These are phyloP conservation scores for Lentithecium fluviatile DNA, from an alignment of 495 filamentous ascomycete genomes.

Conservation along the genomic window DNA sequence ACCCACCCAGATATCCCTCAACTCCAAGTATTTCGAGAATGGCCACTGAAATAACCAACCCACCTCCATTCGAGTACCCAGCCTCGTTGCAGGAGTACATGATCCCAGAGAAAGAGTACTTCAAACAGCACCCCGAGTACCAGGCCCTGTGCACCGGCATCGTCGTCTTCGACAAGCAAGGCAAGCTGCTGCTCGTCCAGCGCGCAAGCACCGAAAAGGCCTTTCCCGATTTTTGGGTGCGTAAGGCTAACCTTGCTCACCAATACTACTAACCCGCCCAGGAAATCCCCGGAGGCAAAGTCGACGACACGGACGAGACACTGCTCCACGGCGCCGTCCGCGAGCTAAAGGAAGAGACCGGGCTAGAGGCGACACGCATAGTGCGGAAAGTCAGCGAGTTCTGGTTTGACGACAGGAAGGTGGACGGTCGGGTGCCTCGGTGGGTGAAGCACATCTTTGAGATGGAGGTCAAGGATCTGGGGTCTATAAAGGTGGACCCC, in stretches of 20 bases:
- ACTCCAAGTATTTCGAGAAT: not conserved
- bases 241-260: not conserved
- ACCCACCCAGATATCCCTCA: not conserved
- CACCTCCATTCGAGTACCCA: slow-evolving; percentile 15
- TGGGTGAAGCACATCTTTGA: slow-evolving; percentile 48
- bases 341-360: slow-evolving; percentile 61
- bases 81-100: slow-evolving; percentile 22
- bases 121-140: slow-evolving; percentile 19
- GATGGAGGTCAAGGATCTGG: slow-evolving; percentile 34
- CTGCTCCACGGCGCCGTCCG: slow-evolving; percentile 56
- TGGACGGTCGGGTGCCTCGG: not conserved
- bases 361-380: slow-evolving; percentile 50
- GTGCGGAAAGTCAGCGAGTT: slow-evolving; percentile 45
- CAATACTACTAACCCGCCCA: slow-evolving; percentile 36
- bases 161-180: slow-evolving; percentile 38
- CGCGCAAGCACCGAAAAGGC: slow-evolving; percentile 43
- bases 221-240: slow-evolving; percentile 44
- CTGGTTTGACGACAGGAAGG: slow-evolving; percentile 30
- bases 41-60: not conserved
- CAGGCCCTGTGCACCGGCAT: slow-evolving; percentile 13
- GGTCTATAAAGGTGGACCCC: slow-evolving; percentile 32
- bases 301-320: slow-evolving; percentile 51
- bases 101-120: slow-evolving; percentile 18
- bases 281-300: slow-evolving; percentile 60
- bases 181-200: slow-evolving; percentile 57